Evolutionary conservation across 2,329 filamentous ascomycete species (phyloP), one percentile per base, ranked within the genome.

Genomic region (Bipolaris zeicola): DNA sequence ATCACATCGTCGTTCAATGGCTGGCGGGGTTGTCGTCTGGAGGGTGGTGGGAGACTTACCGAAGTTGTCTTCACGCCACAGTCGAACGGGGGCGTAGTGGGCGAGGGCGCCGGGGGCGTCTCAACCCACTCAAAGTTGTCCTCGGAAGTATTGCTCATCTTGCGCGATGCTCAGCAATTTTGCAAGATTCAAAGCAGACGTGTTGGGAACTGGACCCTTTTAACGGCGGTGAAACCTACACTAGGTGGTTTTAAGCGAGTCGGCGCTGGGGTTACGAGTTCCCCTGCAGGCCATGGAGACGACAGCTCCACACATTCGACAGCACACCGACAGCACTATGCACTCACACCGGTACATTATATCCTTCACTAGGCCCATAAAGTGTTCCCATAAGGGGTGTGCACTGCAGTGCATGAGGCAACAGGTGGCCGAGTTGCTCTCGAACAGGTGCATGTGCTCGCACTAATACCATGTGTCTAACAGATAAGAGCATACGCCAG

Each of bases 61-160:
- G 82, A 79, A 50, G 86, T 88, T 38, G 83, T 86, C 65, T 81
- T 78, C 52, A 89, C 86, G 69, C 86, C 86, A 71, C 81, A 87
- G 64, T 86, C 78, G 51, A 82, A 81, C 47, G 78, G 70, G 55
- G 83, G 80, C 47, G 81, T 79, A 57, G 78, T 78, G 58, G 81
- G 81, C 51, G 74, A 78, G 47, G 82, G 78, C 63, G 84, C 85
- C 63, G 82, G 77, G 58, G 86, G 86, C 68, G 86, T 89, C 68
- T 86, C 80, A 62, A 88, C 83, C 75, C 88, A 90, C 76, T 89
- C 86, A 74, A 90, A 89, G 24, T 78, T 79, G 65, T 83, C 80
- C 73, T 83, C 82, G 39, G 79, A 78, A 51, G 66, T 69, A 57
- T 73, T 67, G 58, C 68, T 72, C 64, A 72, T 71, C 59, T 71